Conservation (phyloP, 495 filamentous ascomycete genomes). For the Recurvomyces mirabilis region DNA sequence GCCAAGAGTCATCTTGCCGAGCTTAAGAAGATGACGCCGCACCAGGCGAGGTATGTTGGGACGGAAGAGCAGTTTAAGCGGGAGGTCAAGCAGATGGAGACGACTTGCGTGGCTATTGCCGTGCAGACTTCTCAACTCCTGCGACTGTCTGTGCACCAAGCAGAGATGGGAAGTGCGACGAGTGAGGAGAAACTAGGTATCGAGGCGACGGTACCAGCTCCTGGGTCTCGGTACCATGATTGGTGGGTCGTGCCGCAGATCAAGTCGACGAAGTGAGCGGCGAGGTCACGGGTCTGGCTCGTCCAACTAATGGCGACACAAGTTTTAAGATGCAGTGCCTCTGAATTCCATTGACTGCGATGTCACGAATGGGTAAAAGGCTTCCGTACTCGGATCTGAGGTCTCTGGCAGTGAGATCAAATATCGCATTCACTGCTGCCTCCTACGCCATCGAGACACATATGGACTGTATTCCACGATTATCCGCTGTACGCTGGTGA, state of each 20-base stretch:
- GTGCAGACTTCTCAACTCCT: slow-evolving; percentile 29
- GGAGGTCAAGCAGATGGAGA: slow-evolving; percentile 20
- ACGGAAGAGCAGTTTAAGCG: slow-evolving; percentile 25
- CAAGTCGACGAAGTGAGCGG: slow-evolving; percentile 6
- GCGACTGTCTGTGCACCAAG: slow-evolving; percentile 20
- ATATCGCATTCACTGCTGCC: too few species aligned
- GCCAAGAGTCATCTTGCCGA: slow-evolving; percentile 23
- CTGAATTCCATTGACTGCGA: too few species aligned
- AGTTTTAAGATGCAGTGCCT: too few species aligned
- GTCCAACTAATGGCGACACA: too few species aligned
- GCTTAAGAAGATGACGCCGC: slow-evolving; percentile 24
- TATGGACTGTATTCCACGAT: too few species aligned
- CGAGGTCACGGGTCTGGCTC: neutral
- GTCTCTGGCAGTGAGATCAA: too few species aligned
- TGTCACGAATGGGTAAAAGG: too few species aligned
- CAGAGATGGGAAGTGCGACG: slow-evolving; percentile 1
- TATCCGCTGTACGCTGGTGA: too few species aligned
- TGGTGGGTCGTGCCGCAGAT: slow-evolving; percentile 73
- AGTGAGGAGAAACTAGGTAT: neutral
- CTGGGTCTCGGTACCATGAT: slow-evolving; percentile 43
- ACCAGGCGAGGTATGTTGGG: slow-evolving; percentile 20
- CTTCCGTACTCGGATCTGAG: too few species aligned
- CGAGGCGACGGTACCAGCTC: slow-evolving; percentile 23
- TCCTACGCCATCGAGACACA: too few species aligned
- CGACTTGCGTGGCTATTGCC: slow-evolving; percentile 32